phyloP scores from a whole-genome alignment of 306 rosid genomes.

The Trifolium subterraneum region DNA sequence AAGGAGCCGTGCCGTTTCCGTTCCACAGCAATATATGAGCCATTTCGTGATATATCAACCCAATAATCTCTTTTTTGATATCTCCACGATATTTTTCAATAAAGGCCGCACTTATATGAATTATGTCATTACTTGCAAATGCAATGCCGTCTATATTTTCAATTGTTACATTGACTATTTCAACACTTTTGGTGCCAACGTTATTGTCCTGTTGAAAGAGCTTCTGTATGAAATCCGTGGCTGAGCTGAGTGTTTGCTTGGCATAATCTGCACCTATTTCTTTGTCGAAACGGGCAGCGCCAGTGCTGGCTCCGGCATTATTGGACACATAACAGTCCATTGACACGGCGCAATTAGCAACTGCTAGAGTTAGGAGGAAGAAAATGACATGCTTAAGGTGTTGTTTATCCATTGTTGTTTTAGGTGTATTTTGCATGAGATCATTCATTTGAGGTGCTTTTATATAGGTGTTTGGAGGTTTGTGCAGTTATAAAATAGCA shows the following conservation, averaged over 20 bases:
- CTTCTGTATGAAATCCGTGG: conserved; percentile 43
- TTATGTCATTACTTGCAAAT: conserved; percentile 34
- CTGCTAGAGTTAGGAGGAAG: conserved; percentile 33
- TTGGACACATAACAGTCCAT: conserved; percentile 37
- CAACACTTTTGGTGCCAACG: conserved; percentile 34
- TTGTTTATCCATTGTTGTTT: conserved; percentile 39
- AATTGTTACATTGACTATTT: conserved; percentile 35
- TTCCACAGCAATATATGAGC: conserved; percentile 52
- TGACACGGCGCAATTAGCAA: conserved; percentile 21
- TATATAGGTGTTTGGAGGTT: conserved; percentile 17
- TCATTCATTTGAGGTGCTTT: not conserved
- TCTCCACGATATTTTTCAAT: conserved; percentile 27
- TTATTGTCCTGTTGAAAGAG: conserved; percentile 33
- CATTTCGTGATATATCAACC: conserved; percentile 55
- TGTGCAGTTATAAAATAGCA: conserved; percentile 8
- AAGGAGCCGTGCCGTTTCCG: conserved; percentile 43
- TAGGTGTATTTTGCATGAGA: not conserved
- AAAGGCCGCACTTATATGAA: conserved; percentile 38
- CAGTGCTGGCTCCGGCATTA: conserved; percentile 38
- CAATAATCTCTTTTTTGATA: conserved; percentile 43
- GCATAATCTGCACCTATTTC: conserved; percentile 43
- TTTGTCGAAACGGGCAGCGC: conserved; percentile 38
- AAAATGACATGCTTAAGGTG: conserved; percentile 36
- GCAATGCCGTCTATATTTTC: conserved; percentile 47
- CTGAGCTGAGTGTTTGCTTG: conserved; percentile 39